Percentiles rank a stretch among this genome's conserved stretches.
Conservation (phyloP, 2,329 filamentous ascomycete genomes). For the Trichoderma polysporum region DNA sequence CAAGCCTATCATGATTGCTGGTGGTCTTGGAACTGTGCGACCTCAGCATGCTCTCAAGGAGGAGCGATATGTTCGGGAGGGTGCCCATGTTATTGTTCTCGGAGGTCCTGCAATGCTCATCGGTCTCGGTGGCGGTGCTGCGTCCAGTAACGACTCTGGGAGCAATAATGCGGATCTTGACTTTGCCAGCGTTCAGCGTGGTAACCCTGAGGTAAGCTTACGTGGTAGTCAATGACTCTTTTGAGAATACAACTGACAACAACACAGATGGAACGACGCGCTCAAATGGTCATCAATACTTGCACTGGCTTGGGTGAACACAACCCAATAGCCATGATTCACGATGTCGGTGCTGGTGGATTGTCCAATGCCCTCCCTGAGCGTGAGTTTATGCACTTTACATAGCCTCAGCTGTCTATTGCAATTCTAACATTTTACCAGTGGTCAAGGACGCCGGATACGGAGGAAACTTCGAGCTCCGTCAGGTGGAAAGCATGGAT, state of each 20-base stretch:
- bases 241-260: not conserved
- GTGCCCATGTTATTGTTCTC: slow-evolving; percentile 88
- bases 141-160: slow-evolving; percentile 84
- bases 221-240: no score
- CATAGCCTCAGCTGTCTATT: not conserved
- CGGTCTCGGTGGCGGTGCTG: slow-evolving; percentile 90
- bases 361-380: slow-evolving; percentile 75
- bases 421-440: slow-evolving; percentile 14
- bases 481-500: slow-evolving; percentile 88
- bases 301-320: slow-evolving; percentile 80
- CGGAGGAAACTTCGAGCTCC: slow-evolving; percentile 89
- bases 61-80: slow-evolving; percentile 72
- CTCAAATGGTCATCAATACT: slow-evolving; percentile 97
- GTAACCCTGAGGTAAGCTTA: slow-evolving; percentile 70
- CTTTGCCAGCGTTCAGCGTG: slow-evolving; percentile 95
- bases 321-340: slow-evolving; percentile 94
- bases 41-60: slow-evolving; percentile 90
- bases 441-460: slow-evolving; percentile 88
- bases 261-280: slow-evolving; percentile 73
- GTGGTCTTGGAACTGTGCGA: slow-evolving; percentile 87
- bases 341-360: slow-evolving; percentile 94
- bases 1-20: slow-evolving; percentile 98
- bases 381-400: slow-evolving; percentile 30
- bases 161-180: slow-evolving; percentile 90
- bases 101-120: slow-evolving; percentile 98